phyloP scores from a whole-genome alignment of 305 asterid genomes.

The Fraxinus ornus region DNA sequence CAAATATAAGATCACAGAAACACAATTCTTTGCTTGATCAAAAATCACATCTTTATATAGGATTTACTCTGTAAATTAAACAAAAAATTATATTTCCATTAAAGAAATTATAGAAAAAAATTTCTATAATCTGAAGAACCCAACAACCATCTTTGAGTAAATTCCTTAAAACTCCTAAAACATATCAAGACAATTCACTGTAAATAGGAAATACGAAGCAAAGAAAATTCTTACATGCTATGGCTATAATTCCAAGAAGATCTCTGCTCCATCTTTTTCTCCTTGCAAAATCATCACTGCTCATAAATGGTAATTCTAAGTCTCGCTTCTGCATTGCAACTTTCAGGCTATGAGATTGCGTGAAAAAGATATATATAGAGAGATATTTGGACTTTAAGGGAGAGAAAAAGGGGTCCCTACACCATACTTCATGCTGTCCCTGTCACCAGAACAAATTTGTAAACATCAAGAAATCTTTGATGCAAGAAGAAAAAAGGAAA shows the following conservation, averaged over 20 bases:
- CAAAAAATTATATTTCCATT: background rate
- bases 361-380: background rate
- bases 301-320: conserved; percentile 32
- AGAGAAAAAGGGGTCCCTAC: too few species aligned
- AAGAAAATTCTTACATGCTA: conserved; percentile 49
- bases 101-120: background rate
- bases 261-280: conserved; percentile 27
- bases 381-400: background rate
- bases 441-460: background rate
- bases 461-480: background rate
- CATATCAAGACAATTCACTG: background rate
- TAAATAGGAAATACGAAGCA: background rate
- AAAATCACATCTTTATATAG: background rate
- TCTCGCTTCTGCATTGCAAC: conserved; percentile 24
- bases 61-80: background rate
- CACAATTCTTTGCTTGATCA: background rate
- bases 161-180: background rate
- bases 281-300: conserved; percentile 5
- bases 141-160: background rate
- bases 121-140: background rate
- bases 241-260: conserved; percentile 33
- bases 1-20: background rate
- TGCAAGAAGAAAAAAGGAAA: background rate
- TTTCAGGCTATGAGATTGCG: background rate
- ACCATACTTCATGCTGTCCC: too few species aligned